A percentile compares a stretch with the other conserved stretches of the same genome.
Evolutionary conservation across 2,329 filamentous ascomycete species (phyloP).

Genomic region (Dactylellina haptotyla): DNA sequence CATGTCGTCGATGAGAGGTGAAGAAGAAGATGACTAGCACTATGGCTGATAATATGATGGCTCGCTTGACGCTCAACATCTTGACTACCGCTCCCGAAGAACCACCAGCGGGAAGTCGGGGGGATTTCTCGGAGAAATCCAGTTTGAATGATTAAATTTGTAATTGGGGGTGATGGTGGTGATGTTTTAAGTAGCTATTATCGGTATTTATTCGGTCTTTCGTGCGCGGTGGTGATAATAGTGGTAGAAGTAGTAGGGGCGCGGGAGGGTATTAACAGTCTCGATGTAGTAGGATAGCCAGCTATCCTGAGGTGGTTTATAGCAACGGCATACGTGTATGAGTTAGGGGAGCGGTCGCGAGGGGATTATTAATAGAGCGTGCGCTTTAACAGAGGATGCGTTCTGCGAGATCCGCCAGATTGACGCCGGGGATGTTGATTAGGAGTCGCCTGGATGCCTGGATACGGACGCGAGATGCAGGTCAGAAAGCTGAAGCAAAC

Average conservation of each 20-base stretch:
- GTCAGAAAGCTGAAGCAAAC: constrained; percentile 43
- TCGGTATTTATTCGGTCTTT: too few relatives aligned
- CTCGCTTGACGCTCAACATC: constrained; percentile 48
- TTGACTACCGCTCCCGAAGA: constrained; percentile 40
- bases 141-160: constrained; percentile 21
- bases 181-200: constrained; percentile 8
- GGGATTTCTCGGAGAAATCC: constrained; percentile 47
- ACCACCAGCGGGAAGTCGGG: constrained; percentile 10
- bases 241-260: not conserved
- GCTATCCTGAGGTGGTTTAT: constrained; percentile 26
- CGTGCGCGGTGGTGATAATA: too few relatives aligned
- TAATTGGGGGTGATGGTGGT: not conserved
- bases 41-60: constrained; percentile 46
- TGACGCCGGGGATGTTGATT: not conserved
- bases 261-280: constrained; percentile 16
- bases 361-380: constrained; percentile 7
- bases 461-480: constrained; percentile 30
- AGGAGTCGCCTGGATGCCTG: too few relatives aligned
- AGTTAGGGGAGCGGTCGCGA: constrained; percentile 1
- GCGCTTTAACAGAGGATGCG: not conserved
- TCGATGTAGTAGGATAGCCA: constrained; percentile 42
- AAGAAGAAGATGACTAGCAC: constrained; percentile 50
- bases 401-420: constrained; percentile 19
- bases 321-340: constrained; percentile 23
- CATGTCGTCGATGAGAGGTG: constrained; percentile 33